A percentile compares a stretch with the other conserved stretches of the same genome.
phyloP scores from a whole-genome alignment of 176 grass and related monocot genomes.

The Metroxylon sagu region DNA sequence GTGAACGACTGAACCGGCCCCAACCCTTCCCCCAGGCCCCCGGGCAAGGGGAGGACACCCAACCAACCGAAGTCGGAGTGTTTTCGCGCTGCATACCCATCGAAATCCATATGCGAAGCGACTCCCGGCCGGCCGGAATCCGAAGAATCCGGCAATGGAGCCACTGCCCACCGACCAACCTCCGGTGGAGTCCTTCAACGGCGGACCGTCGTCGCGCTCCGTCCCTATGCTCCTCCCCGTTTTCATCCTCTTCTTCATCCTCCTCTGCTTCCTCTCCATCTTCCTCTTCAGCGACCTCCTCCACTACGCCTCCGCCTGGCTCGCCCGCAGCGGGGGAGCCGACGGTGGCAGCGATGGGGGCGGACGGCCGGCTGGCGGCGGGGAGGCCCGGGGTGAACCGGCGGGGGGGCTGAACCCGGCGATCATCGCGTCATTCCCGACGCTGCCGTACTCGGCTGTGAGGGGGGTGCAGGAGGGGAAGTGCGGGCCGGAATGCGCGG shows the following conservation, averaged over 20 bases:
- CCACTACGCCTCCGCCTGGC: background rate
- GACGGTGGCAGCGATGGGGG: background rate
- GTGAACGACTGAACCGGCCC: too few species aligned
- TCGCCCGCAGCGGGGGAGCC: too few species aligned
- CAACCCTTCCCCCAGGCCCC: too few species aligned
- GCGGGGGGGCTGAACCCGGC: background rate
- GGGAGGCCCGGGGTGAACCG: background rate
- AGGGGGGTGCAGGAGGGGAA: constrained; percentile 16
- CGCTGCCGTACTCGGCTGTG: constrained; percentile 7
- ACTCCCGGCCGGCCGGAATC: too few species aligned
- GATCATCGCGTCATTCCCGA: constrained; percentile 8
- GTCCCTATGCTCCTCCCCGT: background rate
- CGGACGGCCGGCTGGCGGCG: background rate
- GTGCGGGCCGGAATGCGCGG: constrained; percentile 12
- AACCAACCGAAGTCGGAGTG: too few species aligned
- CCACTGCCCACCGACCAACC: too few species aligned
- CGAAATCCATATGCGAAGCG: too few species aligned
- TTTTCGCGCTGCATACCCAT: too few species aligned
- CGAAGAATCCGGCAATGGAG: too few species aligned
- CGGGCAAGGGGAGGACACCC: too few species aligned
- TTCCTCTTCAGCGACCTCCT: constrained; percentile 6
- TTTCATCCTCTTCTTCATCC: background rate
- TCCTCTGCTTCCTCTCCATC: background rate
- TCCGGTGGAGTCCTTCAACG: too few species aligned
- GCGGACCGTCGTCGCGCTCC: background rate